Percentiles rank a stretch among this genome's conserved stretches.
phyloP scores from a whole-genome alignment of 2,329 filamentous ascomycete species.

The Nigrospora oryzae region DNA sequence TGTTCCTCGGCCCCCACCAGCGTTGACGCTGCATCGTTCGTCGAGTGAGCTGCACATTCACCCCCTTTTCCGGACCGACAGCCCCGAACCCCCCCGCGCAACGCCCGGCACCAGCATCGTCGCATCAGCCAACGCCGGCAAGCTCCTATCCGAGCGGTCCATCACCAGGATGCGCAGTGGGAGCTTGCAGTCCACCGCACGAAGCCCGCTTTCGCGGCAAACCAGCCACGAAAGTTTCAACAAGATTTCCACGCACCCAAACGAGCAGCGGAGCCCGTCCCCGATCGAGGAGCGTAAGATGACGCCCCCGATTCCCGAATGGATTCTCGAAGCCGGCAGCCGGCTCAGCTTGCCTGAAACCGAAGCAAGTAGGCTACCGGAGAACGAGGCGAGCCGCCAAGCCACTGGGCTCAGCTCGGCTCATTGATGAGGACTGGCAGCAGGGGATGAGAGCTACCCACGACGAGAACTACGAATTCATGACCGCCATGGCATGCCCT shows the following conservation, averaged over 20 bases:
- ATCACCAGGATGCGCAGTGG: conserved; percentile 47
- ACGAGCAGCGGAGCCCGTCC: conserved; percentile 10
- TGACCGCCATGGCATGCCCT: not conserved
- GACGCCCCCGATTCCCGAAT: conserved; percentile 54
- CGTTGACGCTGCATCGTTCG: conserved; percentile 24
- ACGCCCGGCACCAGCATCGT: conserved; percentile 64
- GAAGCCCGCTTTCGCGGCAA: conserved; percentile 40
- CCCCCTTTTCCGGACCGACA: conserved; percentile 68
- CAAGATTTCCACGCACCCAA: conserved; percentile 11
- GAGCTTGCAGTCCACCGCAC: conserved; percentile 34
- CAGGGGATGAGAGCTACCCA: not conserved
- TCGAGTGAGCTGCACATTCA: conserved; percentile 63
- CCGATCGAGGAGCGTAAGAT: conserved; percentile 34
- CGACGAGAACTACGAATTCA: conserved; percentile 1
- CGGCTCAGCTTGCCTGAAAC: conserved; percentile 40
- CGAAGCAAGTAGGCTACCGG: conserved; percentile 26
- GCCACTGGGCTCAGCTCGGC: not conserved
- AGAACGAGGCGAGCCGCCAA: conserved; percentile 5
- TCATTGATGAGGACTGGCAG: conserved; percentile 8
- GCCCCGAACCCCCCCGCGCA: conserved; percentile 53
- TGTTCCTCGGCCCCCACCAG: conserved; percentile 21
- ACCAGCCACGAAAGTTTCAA: conserved; percentile 40
- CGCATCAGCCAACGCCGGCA: conserved; percentile 60
- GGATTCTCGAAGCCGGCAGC: conserved; percentile 46
- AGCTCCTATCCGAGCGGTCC: conserved; percentile 49